Base-by-base conservation (phyloP, 441 rosid species). In the Pelargonium citronellum region DNA sequence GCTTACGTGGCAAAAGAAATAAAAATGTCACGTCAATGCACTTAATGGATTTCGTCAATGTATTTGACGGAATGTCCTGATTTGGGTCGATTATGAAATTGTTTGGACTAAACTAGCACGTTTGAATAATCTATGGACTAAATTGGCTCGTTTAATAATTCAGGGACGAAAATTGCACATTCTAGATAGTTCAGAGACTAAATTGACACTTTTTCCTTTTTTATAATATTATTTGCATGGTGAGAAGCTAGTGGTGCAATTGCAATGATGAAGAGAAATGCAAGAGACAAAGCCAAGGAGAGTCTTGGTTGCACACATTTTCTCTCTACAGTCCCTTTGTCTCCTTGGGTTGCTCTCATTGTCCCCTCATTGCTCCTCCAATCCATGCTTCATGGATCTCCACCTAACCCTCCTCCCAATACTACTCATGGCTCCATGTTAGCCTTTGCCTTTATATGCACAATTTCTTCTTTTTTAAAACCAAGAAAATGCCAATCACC, bases 291-390 rank as follows among this genome's bases (percentile, higher is more conserved):
- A 64, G 79, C 75, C 74, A 67, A 75, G 66, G 43, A 73, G 77
- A 66, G 58, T 27, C 44, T 64, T 66, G 82, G 70, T 67, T 72
- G 41, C 37, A 80, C 86, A 80, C 86, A 71, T 27, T 27, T 27
- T 27, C 30, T 27, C 30, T 27, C 30, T 27, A 27, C 30, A 27
- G 30, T 27, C 30, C 17, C 55, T 67, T 58, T 83, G 89, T 86
- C 82, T 69, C 85, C 79, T 69, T 44, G 74, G 58, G 81, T 78
- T 71, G 73, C 80, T 77, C 76, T 79, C 83, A 37, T 11, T 83
- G 83, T 76, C 84, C 73, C 80, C 82, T 71, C 58, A 12, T 49
- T 74, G 74, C 55, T 11, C 55, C 55, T 47, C 7, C n/a, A 10
- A 12, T 73, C 81, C 83, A 39, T 44, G 74, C 75, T 69, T 75